Base-by-base conservation (phyloP, 2,329 filamentous ascomycete genomes). In the Penicillium sp. region DNA sequence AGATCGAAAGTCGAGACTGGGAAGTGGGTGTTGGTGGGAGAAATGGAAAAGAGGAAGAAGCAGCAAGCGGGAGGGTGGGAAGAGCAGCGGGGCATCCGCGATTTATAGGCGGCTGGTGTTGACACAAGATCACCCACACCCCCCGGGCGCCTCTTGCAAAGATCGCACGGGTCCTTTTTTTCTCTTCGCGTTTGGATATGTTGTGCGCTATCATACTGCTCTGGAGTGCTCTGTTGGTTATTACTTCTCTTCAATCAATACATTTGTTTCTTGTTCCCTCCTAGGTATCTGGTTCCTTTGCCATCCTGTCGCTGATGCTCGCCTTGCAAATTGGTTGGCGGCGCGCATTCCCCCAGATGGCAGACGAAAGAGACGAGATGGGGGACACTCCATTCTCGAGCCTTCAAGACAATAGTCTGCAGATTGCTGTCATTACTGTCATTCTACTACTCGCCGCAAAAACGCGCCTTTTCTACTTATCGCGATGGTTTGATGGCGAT, bases 51-150 rank as follows among this genome's bases (percentile, higher is more conserved):
- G 57, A 58, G 59, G 62, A 63, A 53, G 68, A 69, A 72, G 64
- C 65, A 70, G 67, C 67, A 58, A 67, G 69, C 68, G 72, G 74
- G 74, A 75, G 57, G 72, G 68, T 70, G 67, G 74, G 68, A 70
- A 75, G 63, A 66, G 66, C 67, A 60, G 75, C 73, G 75, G 75
- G 75, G 75, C 75, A 75, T 73, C 69, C 69, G 71, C 64, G 70
- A 71, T 77, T 77, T 77, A 77, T 76, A 76, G 75, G 74, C 70
- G 66, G 69, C 72, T 63, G 71, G 68, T 72, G 73, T 76, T 76
- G 75, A 75, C 73, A 71, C 75, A 71, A 67, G 76, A 78, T 78
- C 76, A 78, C 70, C 67, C 65, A 55, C n/a, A 39, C 41, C 17
- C 63, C 52, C 38, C 54, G 55, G 37, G 50, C 38, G 50, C 49